Base-by-base conservation (phyloP, 768 basidiomycete species). In the Trametes sanguinea region DNA sequence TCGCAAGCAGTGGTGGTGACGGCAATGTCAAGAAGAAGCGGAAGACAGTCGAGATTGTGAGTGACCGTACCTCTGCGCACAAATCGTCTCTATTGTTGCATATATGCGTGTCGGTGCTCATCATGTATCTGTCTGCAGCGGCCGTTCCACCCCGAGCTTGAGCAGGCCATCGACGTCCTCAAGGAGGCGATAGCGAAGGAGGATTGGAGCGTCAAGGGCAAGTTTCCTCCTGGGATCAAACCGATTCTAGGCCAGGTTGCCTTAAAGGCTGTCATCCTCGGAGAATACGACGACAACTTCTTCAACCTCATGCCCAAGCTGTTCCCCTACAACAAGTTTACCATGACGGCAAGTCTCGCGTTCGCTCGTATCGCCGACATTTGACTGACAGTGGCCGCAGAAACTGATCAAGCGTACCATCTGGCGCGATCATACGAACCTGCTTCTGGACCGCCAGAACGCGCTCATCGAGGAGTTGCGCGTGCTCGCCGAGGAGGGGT, bases 291-390 rank as follows among this genome's bases (percentile, higher is more conserved):
- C 63, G 95, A 96, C 16, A 84, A 90, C 68, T 96, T 96, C 73
- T 98, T 96, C 76, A 88, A 85, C 68, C 79, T 89, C 17, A 90
- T 98, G 85, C 93, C 95, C 0, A 80, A 76, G 27, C 73, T 96
- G 42, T 94, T 98, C 68, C 94, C 94, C 0, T 98, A 98, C 71
- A 99, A 99, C 77, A 87, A 89, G 65, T 99, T 92, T 72, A 96
- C 93, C 0, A 94, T 98, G 88, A 90, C 83, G 53, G 89, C 91
- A 57, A 54, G 88, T 42, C 29, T 2, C n/a, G 54, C 6, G 30
- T 29, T 33, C 14, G 10, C 47, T 47, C 6, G 35, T 37, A 17
- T 51, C 22, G 40, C 1, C 27, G 7, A 33, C 11, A 39, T 42
- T 1, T 37, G 35, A 11, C 17, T 40, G 27, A 46, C 27, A 2